Evolutionary conservation across 345 rosid species (phyloP), one percentile per base, ranked within the genome.

Genomic region (Linum trigynum): DNA sequence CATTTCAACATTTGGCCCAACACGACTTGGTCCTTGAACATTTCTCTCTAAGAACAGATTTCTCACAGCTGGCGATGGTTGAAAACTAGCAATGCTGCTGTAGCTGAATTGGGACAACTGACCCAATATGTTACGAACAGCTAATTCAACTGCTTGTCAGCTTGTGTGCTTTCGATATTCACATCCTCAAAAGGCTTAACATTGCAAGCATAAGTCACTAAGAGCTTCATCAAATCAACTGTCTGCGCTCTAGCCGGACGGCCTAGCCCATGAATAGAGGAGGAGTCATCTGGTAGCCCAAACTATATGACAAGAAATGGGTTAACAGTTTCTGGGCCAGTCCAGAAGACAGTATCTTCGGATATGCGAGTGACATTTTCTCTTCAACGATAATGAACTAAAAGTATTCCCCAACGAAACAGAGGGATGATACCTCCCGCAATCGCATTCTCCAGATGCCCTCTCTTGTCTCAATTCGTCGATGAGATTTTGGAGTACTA

Each of bases 201-300:
- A 70, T 67, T 77, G 79, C 86, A 75, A 55, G 80, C 83, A 77
- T 79, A 85, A 72, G 90, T 85, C 80, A 92, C 72, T 61, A 92
- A 71, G 81, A 76, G 78, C 78, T 72, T 90, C 94, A 86, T 85
- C 78, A 92, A 71, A 78, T 92, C 99, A 53, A 85, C 71, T 17
- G 80, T 82, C 64, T 68, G 79, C 32, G 84, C 83, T 69, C 70
- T 77, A 61, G 79, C 84, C 32, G 32, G 32, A 23, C 32, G 32
- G 32, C 32, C 32, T 23, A 23, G 32, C 32, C 32, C 32, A 23
- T 23, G 32, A 23, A 23, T 23, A 23, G 32, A 23, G 32, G 32
- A 23, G 32, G 32, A 23, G 32, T 23, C 32, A 23, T 23, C 32
- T 23, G 32, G 32, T 23, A 23, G 32, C 32, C 32, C 32, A 23